phyloP scores from a whole-genome alignment of 2,329 filamentous ascomycete genomes.

The Fusarium stilboides region DNA sequence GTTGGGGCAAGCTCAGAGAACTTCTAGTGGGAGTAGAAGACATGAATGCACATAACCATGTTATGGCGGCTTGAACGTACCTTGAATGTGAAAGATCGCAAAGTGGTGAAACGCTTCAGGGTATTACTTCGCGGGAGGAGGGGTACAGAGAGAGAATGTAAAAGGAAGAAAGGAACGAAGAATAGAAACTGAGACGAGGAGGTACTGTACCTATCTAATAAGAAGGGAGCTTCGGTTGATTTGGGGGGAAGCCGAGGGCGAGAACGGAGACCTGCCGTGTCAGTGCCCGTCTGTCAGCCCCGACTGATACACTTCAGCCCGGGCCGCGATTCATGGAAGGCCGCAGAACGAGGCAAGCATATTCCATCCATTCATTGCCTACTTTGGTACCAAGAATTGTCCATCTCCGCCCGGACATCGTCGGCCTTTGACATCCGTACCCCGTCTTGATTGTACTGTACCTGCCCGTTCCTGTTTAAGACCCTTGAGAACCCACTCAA shows the following conservation, averaged over 20 bases:
- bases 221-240: conserved; percentile 38
- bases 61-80: conserved; percentile 32
- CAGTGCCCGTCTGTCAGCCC: conserved; percentile 26
- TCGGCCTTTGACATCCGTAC: background rate
- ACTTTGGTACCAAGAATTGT: background rate
- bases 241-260: conserved; percentile 35
- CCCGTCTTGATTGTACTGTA: background rate
- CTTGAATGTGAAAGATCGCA: conserved; percentile 29
- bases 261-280: conserved; percentile 35
- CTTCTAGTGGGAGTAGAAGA: background rate
- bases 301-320: conserved; percentile 25
- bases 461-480: background rate
- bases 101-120: conserved; percentile 24
- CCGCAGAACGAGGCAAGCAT: conserved; percentile 29
- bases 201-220: conserved; percentile 24
- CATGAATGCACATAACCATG: too few species aligned
- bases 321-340: conserved; percentile 42
- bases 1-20: conserved; percentile 1
- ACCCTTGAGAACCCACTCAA: background rate
- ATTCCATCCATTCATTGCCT: conserved; percentile 1
- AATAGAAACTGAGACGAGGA: conserved; percentile 19
- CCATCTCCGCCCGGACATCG: background rate
- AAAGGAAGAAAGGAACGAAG: conserved; percentile 6
- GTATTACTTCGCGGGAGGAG: conserved; percentile 20
- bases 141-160: conserved; percentile 22